A percentile compares a stretch with the other conserved stretches of the same genome.
Conservation (phyloP, 2,329 filamentous ascomycete species). For the Fusarium metavorans region DNA sequence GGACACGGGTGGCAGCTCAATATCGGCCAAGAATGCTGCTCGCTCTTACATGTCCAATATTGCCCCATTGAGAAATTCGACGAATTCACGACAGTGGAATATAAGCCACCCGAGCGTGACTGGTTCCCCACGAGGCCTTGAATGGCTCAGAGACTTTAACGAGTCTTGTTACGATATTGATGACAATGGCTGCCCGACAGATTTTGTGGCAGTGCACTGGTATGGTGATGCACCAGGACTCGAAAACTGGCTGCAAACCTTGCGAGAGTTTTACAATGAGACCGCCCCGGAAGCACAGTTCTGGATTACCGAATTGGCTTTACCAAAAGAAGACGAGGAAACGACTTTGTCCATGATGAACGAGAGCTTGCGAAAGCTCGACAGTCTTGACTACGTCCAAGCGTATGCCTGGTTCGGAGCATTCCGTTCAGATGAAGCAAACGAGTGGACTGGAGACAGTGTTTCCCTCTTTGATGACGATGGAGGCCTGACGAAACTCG, state of each 20-base stretch:
- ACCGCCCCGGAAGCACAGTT: constrained; percentile 36
- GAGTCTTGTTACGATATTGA: constrained; percentile 54
- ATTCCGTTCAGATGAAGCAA: constrained; percentile 53
- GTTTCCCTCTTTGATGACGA: constrained; percentile 53
- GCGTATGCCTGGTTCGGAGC: constrained; percentile 58
- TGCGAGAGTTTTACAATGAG: constrained; percentile 52
- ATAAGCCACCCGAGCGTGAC: constrained; percentile 58
- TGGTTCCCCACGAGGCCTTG: constrained; percentile 52
- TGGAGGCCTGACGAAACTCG: constrained; percentile 54
- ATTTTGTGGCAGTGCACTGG: constrained; percentile 57
- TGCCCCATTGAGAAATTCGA: constrained; percentile 48
- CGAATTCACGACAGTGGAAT: constrained; percentile 47
- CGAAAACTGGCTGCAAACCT: constrained; percentile 49
- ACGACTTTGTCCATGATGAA: constrained; percentile 56
- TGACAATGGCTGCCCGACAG: constrained; percentile 52
- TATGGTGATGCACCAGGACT: constrained; percentile 55
- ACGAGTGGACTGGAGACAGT: constrained; percentile 54
- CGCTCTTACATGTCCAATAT: constrained; percentile 53
- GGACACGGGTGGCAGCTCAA: constrained; percentile 53
- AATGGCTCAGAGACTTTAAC: constrained; percentile 56
- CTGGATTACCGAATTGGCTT: constrained; percentile 57
- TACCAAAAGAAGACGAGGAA: constrained; percentile 50
- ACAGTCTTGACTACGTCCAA: constrained; percentile 48
- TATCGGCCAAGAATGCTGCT: constrained; percentile 54
- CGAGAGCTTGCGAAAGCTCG: constrained; percentile 51